phyloP scores from a whole-genome alignment of 75 land plant species.

The Larix kaempferi region DNA sequence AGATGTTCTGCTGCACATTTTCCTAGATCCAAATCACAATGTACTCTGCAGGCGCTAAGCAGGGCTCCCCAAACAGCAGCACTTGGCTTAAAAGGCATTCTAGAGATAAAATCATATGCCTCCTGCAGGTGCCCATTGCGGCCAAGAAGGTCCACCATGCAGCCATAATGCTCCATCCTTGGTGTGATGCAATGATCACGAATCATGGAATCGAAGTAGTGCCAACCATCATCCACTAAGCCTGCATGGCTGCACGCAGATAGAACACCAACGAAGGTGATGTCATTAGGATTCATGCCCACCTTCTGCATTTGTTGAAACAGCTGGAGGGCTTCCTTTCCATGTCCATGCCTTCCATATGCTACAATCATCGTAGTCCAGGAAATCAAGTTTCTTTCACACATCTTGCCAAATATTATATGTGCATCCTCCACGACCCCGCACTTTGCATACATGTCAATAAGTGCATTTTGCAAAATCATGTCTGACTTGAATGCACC shows the following conservation, averaged over 20 bases:
- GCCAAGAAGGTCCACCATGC: too few species aligned
- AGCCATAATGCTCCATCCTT: too few species aligned
- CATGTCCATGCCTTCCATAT: conserved; percentile 15
- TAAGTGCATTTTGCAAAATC: conserved; percentile 14
- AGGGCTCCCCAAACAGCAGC: too few species aligned
- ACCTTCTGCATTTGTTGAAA: conserved; percentile 7
- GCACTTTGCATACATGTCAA: conserved; percentile 24
- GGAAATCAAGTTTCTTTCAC: not conserved
- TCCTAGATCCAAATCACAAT: conserved; percentile 6
- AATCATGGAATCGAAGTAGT: too few species aligned
- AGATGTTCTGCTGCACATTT: not conserved
- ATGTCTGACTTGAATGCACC: conserved; percentile 21
- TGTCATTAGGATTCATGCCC: too few species aligned
- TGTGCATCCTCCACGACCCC: conserved; percentile 10
- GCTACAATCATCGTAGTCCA: conserved; percentile 19
- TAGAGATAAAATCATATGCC: conserved; percentile 17
- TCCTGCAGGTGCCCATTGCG: conserved; percentile 15
- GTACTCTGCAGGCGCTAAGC: too few species aligned
- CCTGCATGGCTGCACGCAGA: too few species aligned
- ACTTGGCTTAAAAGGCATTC: conserved; percentile 1
- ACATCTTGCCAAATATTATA: not conserved
- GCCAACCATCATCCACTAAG: too few species aligned
- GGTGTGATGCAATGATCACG: too few species aligned
- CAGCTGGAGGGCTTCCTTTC: conserved; percentile 4
- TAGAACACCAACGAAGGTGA: too few species aligned